A percentile compares a stretch with the other conserved stretches of the same genome.
These are phyloP conservation scores for Cryphonectria nitschkei DNA, from an alignment of 2,329 filamentous ascomycete species.

Conservation along the genomic window DNA sequence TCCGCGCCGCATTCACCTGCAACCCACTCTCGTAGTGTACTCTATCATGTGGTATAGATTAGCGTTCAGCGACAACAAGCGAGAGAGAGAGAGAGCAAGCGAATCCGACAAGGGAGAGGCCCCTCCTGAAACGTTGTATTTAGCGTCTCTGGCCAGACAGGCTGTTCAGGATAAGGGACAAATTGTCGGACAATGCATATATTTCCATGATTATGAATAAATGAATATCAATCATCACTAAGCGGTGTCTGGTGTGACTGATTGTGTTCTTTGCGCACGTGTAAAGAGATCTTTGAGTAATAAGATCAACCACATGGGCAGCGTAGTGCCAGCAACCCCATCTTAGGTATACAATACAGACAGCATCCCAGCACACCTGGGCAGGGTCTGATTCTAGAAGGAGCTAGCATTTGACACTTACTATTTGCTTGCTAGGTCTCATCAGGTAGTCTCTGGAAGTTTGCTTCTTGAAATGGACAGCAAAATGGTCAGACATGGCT, in stretches of 20 bases:
- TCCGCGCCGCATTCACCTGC: slow-evolving; percentile 29
- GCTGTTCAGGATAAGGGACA: neutral
- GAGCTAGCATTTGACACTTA: too few relatives aligned
- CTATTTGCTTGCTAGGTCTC: neutral
- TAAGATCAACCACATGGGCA: too few relatives aligned
- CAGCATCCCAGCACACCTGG: too few relatives aligned
- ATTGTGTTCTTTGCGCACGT: neutral
- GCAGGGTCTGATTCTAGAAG: too few relatives aligned
- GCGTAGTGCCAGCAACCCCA: too few relatives aligned
- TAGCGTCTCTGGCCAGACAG: neutral
- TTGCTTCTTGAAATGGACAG: neutral
- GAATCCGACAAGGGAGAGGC: neutral
- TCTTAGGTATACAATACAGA: too few relatives aligned
- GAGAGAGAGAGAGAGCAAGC: neutral
- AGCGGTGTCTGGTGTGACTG: neutral
- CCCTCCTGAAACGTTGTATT: neutral
- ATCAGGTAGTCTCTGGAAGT: neutral
- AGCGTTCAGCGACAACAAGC: neutral
- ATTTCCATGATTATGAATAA: slow-evolving; percentile 17
- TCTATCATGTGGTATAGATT: neutral
- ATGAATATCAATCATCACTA: neutral
- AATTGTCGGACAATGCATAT: neutral
- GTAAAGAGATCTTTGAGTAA: too few relatives aligned
- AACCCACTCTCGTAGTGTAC: slow-evolving; percentile 11
- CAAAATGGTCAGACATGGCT: neutral